Evolutionary conservation across 2,329 filamentous ascomycete genomes (phyloP), one percentile per base, ranked within the genome.

Genomic region (Dissoconium aciculare): DNA sequence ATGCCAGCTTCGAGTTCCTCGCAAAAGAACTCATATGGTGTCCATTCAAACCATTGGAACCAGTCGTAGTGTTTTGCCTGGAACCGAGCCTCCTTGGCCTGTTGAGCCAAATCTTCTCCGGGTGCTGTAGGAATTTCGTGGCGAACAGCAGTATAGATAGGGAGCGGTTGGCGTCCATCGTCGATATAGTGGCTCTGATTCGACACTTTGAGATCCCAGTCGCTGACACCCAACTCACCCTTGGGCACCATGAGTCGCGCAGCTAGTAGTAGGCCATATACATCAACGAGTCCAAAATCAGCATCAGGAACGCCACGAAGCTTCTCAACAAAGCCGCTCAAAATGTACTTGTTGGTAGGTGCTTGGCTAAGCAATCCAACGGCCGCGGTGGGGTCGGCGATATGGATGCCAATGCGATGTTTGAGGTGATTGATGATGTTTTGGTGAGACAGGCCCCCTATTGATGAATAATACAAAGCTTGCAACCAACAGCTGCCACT

Each of bases 21-120:
- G 44, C 84, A 93, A 55, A 89, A 94, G 51, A 94, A 78, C 52
- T 95, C 87, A 49, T 91, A 94, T 0, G 87, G 87, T 0, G 83
- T 91, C 46, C 87, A 78, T 49, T 98, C 89, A 44, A 89, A 94
- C 87, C 89, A 95, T 47, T 98, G 87, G 46, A 95, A 98, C 81
- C 85, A 95, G 2, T 83, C 68, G 17, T 41, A 40, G 26, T 49
- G 41, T 47, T 91, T 32, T 43, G 49, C 38, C 11, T 31, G 40
- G 30, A 42, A 43, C 14, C 44, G 30, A 23, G 40, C 39, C 4
- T 44, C 49, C 38, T 54, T 57, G 19, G 56, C 56, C 5, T 42
- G 44, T 11, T 40, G 31, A 5, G 34, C 26, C 8, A 45, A 33
- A 56, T 41, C 28, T 17, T 48, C 26, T 59, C 57, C 26, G 67